Percentiles rank a stretch among this genome's conserved stretches.
phyloP scores from a whole-genome alignment of 1,139 yeast genomes.

The Pichia sp. region DNA sequence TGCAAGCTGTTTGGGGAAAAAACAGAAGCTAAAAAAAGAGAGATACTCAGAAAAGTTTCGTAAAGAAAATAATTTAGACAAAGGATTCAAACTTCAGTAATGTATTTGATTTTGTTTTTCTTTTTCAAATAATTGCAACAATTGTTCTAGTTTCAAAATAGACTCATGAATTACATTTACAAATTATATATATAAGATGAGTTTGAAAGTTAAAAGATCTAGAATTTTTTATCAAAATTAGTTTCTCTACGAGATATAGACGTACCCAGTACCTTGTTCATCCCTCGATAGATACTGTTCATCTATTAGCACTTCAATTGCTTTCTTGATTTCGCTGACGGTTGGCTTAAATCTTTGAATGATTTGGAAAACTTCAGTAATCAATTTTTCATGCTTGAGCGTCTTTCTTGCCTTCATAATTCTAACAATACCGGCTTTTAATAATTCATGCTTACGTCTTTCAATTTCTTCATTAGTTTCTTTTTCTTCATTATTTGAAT shows the following conservation, averaged over 20 bases:
- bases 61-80: too few relatives aligned
- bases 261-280: conserved; percentile 54
- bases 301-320: conserved; percentile 80
- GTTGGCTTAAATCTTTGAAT: conserved; percentile 82
- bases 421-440: conserved; percentile 91
- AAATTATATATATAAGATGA: not conserved
- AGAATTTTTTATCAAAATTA: not conserved
- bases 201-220: not conserved
- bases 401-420: conserved; percentile 91
- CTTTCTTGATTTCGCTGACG: conserved; percentile 78
- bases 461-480: conserved; percentile 82
- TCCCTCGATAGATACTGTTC: conserved; percentile 81
- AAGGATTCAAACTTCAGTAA: too few relatives aligned
- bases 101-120: too few relatives aligned
- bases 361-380: conserved; percentile 86
- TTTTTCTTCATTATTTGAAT: conserved; percentile 68
- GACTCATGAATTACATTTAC: not conserved
- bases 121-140: not conserved
- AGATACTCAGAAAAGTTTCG: too few relatives aligned
- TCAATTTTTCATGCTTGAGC: conserved; percentile 69
- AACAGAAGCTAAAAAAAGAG: too few relatives aligned
- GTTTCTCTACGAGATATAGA: conserved; percentile 57
- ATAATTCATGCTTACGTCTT: conserved; percentile 77
- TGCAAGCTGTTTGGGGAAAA: too few relatives aligned
- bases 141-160: not conserved